phyloP scores from a whole-genome alignment of 768 basidiomycete species.

The Mrakia blollopis region DNA sequence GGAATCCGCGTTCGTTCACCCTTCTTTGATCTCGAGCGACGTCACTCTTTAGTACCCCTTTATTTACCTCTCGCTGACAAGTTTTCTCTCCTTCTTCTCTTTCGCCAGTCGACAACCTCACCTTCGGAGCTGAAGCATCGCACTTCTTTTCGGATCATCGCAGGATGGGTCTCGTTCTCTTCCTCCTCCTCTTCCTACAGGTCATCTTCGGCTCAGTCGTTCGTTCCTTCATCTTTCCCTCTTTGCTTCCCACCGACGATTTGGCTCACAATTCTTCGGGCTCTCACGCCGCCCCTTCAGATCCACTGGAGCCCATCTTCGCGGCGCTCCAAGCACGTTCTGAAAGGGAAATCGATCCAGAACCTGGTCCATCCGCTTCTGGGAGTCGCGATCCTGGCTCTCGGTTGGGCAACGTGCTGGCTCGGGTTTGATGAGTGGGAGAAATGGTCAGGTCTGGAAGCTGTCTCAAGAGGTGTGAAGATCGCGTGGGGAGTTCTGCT shows the following conservation, averaged over 20 bases:
- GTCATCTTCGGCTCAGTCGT: constrained; percentile 20
- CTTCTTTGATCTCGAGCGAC: not conserved
- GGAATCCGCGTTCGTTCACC: constrained; percentile 13
- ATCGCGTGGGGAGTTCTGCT: too few species aligned
- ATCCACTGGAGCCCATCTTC: not conserved
- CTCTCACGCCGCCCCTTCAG: not conserved
- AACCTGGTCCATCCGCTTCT: constrained; percentile 20
- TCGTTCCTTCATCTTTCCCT: not conserved
- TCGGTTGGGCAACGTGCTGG: too few species aligned
- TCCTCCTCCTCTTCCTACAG: constrained; percentile 15
- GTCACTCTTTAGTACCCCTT: not conserved
- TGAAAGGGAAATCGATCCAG: not conserved
- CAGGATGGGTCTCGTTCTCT: not conserved
- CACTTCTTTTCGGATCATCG: constrained; percentile 24
- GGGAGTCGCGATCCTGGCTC: not conserved
- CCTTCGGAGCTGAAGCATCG: not conserved
- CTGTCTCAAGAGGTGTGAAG: too few species aligned
- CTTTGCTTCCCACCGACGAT: too few species aligned
- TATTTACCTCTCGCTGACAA: not conserved
- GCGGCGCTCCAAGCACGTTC: not conserved
- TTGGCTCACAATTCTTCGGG: not conserved
- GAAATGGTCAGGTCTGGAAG: too few species aligned
- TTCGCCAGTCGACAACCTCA: constrained; percentile 9
- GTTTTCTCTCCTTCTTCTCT: not conserved
- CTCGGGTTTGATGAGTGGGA: too few species aligned